phyloP scores from a whole-genome alignment of 208 protist genomes.

The Acanthamoeba castellanii region DNA sequence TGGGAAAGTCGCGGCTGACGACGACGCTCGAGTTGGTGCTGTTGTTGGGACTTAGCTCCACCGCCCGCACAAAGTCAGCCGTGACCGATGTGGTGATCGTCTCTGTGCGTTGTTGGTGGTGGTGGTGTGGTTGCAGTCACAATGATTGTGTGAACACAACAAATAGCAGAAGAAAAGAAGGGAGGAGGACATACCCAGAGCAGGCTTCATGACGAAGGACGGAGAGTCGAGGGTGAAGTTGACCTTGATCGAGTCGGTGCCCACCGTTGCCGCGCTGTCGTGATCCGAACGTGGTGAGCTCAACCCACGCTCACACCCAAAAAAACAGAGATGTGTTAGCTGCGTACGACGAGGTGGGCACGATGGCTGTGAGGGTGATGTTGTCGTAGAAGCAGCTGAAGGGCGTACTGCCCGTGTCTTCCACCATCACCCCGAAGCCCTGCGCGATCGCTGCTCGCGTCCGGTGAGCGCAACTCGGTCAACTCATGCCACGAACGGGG shows the following conservation, averaged over 20 bases:
- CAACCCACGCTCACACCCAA: too few relatives aligned
- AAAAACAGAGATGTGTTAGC: too few relatives aligned
- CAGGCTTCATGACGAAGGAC: not conserved
- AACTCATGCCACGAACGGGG: not conserved
- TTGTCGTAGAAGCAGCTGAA: slow-evolving; percentile 2
- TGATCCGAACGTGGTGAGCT: not conserved
- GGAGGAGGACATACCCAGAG: not conserved
- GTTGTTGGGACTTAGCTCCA: not conserved
- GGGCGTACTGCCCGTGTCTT: not conserved
- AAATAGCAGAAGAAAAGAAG: too few relatives aligned
- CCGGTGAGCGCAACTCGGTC: too few relatives aligned
- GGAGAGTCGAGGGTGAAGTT: slow-evolving; percentile 7
- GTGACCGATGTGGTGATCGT: not conserved
- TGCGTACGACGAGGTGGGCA: not conserved
- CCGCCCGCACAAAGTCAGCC: not conserved
- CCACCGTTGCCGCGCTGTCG: not conserved
- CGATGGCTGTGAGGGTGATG: not conserved
- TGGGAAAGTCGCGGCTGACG: not conserved
- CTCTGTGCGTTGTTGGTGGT: not conserved
- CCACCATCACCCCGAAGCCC: not conserved
- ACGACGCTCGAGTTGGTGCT: not conserved
- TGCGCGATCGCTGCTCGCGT: not conserved
- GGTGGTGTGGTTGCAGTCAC: too few relatives aligned
- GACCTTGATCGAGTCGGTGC: not conserved
- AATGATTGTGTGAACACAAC: too few relatives aligned